These are phyloP conservation scores for Fusarium falciforme DNA, from an alignment of 2,329 filamentous ascomycete species.

Conservation along the genomic window DNA sequence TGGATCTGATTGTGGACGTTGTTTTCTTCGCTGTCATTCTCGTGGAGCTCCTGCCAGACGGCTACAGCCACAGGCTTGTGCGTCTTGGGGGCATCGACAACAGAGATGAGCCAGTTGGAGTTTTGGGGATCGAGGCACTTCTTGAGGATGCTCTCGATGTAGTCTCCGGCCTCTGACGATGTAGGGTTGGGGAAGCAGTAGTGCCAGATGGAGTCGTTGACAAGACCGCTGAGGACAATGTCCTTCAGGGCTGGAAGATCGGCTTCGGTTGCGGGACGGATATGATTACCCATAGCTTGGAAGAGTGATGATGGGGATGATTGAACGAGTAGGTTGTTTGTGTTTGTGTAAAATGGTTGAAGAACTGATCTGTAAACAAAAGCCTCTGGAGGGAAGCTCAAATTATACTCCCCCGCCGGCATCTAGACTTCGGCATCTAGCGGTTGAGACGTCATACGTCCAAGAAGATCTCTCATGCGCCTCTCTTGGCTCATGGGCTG, in stretches of 20 bases:
- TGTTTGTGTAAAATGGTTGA: background rate
- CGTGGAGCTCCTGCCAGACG: slow-evolving; percentile 22
- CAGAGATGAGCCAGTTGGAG: slow-evolving; percentile 27
- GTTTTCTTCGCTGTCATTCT: slow-evolving; percentile 18
- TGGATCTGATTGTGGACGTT: slow-evolving; percentile 22
- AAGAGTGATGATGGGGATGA: too few species aligned
- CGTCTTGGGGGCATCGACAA: slow-evolving; percentile 28
- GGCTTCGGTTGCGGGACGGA: slow-evolving; percentile 25
- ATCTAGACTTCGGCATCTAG: background rate
- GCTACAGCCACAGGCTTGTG: slow-evolving; percentile 29
- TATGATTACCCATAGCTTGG: slow-evolving; percentile 24
- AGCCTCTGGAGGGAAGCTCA: background rate
- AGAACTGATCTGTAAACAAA: background rate
- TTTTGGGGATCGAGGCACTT: slow-evolving; percentile 22
- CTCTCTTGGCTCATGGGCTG: slow-evolving; percentile 6
- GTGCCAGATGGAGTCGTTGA: slow-evolving; percentile 27
- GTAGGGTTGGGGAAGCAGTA: slow-evolving; percentile 25
- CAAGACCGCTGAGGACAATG: slow-evolving; percentile 28
- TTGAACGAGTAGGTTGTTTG: background rate
- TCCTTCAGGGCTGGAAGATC: slow-evolving; percentile 33
- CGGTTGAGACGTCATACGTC: background rate
- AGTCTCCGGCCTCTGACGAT: slow-evolving; percentile 9
- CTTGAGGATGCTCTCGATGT: slow-evolving; percentile 21
- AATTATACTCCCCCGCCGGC: background rate
- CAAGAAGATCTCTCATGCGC: background rate